Evolutionary conservation across 2,329 filamentous ascomycete genomes (phyloP), one percentile per base, ranked within the genome.

Genomic region (Eutypella sp.): DNA sequence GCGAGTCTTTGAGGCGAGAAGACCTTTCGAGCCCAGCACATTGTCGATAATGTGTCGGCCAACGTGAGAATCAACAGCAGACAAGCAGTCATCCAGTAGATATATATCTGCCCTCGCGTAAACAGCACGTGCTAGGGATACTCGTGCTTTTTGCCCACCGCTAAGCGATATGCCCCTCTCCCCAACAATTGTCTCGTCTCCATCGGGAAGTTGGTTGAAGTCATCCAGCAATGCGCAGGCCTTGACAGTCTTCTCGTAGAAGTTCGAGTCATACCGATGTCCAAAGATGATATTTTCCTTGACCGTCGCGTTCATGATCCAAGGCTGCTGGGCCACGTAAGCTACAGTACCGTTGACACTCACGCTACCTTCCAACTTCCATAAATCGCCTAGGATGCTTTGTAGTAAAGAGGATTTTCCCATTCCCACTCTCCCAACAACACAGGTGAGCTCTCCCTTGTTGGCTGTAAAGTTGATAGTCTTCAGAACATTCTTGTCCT

Each of bases 301-400:
- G 46, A 99, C 91, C 24, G 88, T 95, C 8, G 93, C 93, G 62
- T 99, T 99, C 84, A 97, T 92, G 43, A 99, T 87, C 93, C 95
- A 99, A 18, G 90, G 75, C 59, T 88, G 84, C 65, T 99, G 95
- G 15, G 90, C 88, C 47, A 95, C 93, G 64, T 97, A 99, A 1
- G 93, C 93, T 34, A 89, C 80, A 23, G 78, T 81, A 40, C 93
- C 95, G 56, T 87, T 84, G 9, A 99, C 76, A 45, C 87, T 76
- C 4, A 96, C 92, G 51, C 87, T 78, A 40, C 93, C 93, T 49
- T 87, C 82, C 41, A 85, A 76, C 65, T 96, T 97, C 84, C 86
- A 96, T 4, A 99, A 67, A 66, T 97, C 91, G 49, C 93, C 93
- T 4, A 99, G 79, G 46, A 99, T 79, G 45, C 87, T 82, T 64